Percentiles rank a stretch among this genome's conserved stretches.
These are phyloP conservation scores for Histomonas meleagridis DNA, from an alignment of 208 protist genomes.

Conservation along the genomic window DNA sequence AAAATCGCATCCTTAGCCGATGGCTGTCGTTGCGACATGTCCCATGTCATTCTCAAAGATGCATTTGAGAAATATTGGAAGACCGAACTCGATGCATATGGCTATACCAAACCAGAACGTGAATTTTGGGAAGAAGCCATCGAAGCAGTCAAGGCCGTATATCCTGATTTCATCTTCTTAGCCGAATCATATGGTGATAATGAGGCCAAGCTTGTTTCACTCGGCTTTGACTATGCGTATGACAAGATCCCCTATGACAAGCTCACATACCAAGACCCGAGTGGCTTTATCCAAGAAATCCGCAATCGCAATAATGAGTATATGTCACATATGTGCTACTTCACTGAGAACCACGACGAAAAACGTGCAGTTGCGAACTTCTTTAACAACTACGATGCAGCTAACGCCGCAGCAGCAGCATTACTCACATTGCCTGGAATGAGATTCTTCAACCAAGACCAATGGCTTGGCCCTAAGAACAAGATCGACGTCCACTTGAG, in stretches of 20 bases:
- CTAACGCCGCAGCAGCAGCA: conserved; percentile 18
- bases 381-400: not conserved
- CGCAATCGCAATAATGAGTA: not conserved
- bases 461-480: conserved; percentile 35
- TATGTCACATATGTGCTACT: not conserved
- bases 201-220: not conserved
- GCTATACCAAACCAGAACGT: not conserved
- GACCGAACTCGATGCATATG: not conserved
- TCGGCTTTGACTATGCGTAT: conserved; percentile 38
- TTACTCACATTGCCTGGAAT: conserved; percentile 37
- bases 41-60: conserved; percentile 34
- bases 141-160: not conserved
- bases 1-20: conserved; percentile 24
- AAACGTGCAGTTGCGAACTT: not conserved
- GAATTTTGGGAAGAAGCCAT: conserved; percentile 39
- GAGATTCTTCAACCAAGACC: conserved; percentile 9
- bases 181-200: conserved; percentile 26
- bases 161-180: conserved; percentile 38
- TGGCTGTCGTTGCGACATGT: conserved; percentile 42
- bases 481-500: conserved; percentile 36
- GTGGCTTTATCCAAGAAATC: not conserved
- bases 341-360: conserved; percentile 41
- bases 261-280: not conserved
- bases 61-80: conserved; percentile 14
- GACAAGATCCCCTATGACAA: conserved; percentile 34